A percentile compares a stretch with the other conserved stretches of the same genome.
Evolutionary conservation across 208 protist genomes (phyloP).

Genomic region (Perkinsela sp.): DNA sequence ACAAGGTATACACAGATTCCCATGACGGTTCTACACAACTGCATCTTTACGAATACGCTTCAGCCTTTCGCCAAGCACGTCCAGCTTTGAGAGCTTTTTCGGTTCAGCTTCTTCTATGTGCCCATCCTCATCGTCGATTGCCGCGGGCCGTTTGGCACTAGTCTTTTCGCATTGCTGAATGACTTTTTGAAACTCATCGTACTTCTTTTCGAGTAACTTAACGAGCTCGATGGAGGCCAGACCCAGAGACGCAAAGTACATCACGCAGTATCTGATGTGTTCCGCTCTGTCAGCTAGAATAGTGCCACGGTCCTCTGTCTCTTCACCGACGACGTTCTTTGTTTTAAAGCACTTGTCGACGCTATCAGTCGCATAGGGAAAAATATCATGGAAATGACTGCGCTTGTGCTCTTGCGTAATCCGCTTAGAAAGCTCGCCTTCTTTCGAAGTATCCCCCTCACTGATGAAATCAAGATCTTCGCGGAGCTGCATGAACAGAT

Average conservation of each 20-base stretch:
- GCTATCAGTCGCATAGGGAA: neutral
- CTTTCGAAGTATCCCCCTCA: neutral
- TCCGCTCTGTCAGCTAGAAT: neutral
- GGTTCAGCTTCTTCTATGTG: no score
- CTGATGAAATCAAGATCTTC: neutral
- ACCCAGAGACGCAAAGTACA: neutral
- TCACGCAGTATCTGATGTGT: neutral
- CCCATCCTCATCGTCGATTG: no score
- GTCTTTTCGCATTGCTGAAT: neutral
- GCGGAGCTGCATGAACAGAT: neutral
- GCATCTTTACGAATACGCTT: neutral
- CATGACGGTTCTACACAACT: no score
- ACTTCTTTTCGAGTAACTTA: neutral
- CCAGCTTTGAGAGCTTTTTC: no score
- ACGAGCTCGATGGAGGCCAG: neutral
- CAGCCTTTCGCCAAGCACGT: neutral
- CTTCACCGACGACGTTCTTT: neutral
- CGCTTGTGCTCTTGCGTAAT: neutral
- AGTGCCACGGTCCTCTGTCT: neutral
- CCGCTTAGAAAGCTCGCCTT: neutral
- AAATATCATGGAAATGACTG: neutral
- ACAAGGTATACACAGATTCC: no score
- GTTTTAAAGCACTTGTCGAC: neutral
- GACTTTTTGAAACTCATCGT: neutral
- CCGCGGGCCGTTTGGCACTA: no score